Conservation (phyloP, 164 flowering plant genomes). For the Malania oleifera region DNA sequence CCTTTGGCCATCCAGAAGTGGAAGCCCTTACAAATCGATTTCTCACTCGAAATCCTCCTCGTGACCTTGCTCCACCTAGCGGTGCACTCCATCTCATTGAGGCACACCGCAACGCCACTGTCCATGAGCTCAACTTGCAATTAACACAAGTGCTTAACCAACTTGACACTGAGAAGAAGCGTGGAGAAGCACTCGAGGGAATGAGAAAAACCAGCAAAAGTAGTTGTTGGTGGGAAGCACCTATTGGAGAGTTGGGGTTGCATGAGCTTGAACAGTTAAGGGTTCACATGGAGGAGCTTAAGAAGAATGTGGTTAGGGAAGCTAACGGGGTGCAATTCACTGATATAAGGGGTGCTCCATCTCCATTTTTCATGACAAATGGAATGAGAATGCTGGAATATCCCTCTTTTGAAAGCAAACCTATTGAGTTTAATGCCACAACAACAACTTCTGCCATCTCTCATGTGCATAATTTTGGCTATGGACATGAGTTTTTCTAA, state of each 20-base stretch:
- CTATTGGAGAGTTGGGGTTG: constrained; percentile 33
- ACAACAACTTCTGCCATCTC: background rate
- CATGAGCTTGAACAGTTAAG: constrained; percentile 34
- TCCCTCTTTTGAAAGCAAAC: too few species aligned
- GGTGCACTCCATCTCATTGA: constrained; percentile 5
- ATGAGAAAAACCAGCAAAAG: constrained; percentile 13
- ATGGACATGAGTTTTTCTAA: constrained; percentile 16
- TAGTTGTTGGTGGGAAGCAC: constrained; percentile 56
- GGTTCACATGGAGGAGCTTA: constrained; percentile 36
- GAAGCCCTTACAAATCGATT: constrained; percentile 42
- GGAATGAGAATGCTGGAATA: too few species aligned
- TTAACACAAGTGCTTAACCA: constrained; percentile 31
- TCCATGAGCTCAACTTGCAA: constrained; percentile 39
- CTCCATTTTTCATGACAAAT: too few species aligned
- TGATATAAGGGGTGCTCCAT: too few species aligned
- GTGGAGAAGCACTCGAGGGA: constrained; percentile 26
- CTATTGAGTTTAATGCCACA: too few species aligned
- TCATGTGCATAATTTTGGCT: constrained; percentile 15
- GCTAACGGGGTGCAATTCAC: too few species aligned
- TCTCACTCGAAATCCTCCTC: constrained; percentile 10
- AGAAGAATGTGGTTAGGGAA: constrained; percentile 23
- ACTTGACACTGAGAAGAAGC: constrained; percentile 48
- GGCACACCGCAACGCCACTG: constrained; percentile 24
- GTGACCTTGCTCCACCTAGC: background rate
- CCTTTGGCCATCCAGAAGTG: constrained; percentile 61